Evolutionary conservation across 148 eudicot genomes (phyloP).

Genomic region (Tetragonia tetragonoides): DNA sequence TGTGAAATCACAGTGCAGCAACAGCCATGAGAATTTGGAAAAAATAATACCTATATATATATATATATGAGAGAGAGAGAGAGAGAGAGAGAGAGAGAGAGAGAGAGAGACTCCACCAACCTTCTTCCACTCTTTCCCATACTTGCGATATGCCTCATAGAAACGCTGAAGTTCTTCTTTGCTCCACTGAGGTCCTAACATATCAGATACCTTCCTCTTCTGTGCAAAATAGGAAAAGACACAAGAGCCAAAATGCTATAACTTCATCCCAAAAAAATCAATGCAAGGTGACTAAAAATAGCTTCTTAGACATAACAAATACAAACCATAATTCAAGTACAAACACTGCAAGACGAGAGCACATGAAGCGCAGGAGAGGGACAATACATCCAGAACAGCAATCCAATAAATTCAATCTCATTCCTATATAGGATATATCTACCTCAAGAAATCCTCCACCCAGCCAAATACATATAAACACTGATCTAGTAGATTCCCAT

Average conservation of each 20-base stretch:
- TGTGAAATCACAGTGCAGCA: neutral
- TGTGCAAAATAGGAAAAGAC: slow-evolving; percentile 30
- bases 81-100: neutral
- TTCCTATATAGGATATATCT: neutral
- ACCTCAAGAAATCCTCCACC: neutral
- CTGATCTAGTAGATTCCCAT: neutral
- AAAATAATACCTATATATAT: neutral
- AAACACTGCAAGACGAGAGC: neutral
- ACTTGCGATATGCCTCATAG: slow-evolving; percentile 90
- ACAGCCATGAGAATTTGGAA: neutral
- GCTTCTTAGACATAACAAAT: neutral
- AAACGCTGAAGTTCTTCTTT: slow-evolving; percentile 84
- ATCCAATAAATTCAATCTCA: neutral
- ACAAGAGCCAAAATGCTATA: slow-evolving; percentile 8
- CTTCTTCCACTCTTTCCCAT: slow-evolving; percentile 98
- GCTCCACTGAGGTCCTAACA: slow-evolving; percentile 92
- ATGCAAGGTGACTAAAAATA: neutral
- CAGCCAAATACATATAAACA: neutral
- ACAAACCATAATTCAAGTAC: neutral
- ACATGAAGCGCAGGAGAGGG: neutral
- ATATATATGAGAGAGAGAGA: neutral
- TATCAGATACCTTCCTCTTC: slow-evolving; percentile 90
- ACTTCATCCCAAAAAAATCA: neutral
- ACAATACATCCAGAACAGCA: neutral
- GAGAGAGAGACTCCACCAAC: slow-evolving; percentile 29